Conservation (phyloP, 169 alveolate species). For the Toxoplasma gondii region DNA sequence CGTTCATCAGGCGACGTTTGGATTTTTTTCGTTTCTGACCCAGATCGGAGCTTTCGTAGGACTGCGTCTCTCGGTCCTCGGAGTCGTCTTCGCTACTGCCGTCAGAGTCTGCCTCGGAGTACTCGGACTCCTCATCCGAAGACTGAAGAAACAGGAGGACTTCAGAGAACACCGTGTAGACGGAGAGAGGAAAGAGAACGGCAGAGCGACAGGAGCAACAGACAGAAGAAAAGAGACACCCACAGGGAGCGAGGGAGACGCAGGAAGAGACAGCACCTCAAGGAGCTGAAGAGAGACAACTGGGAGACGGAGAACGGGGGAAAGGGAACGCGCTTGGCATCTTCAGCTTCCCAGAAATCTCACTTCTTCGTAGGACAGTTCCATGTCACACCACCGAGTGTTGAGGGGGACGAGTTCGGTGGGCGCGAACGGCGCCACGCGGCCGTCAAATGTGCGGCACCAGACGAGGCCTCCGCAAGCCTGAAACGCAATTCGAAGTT, state of each 20-base stretch:
- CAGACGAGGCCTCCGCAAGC: conserved; percentile 44
- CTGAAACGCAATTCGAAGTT: background rate
- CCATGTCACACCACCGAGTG: conserved; percentile 38
- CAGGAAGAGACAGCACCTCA: background rate
- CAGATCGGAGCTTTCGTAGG: background rate
- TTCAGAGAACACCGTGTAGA: background rate
- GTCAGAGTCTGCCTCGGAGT: background rate
- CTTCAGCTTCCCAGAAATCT: background rate
- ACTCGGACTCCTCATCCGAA: conserved; percentile 21
- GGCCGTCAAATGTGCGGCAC: conserved; percentile 45
- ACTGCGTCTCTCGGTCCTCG: background rate
- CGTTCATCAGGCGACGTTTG: too few species aligned
- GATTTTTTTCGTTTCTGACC: too few species aligned
- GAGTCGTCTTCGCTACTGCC: conserved; percentile 5
- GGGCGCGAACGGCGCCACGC: conserved; percentile 34
- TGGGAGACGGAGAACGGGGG: background rate
- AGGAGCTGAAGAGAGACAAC: background rate
- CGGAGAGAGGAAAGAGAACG: background rate
- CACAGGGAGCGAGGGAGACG: background rate
- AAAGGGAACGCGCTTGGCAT: background rate
- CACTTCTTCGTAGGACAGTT: background rate
- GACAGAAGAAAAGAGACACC: too few species aligned
- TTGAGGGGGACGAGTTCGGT: conserved; percentile 45
- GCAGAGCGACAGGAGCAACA: background rate
- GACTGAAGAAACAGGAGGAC: background rate